phyloP scores from a whole-genome alignment of 2,329 filamentous ascomycete genomes.

The Hypoxylon sp. region DNA sequence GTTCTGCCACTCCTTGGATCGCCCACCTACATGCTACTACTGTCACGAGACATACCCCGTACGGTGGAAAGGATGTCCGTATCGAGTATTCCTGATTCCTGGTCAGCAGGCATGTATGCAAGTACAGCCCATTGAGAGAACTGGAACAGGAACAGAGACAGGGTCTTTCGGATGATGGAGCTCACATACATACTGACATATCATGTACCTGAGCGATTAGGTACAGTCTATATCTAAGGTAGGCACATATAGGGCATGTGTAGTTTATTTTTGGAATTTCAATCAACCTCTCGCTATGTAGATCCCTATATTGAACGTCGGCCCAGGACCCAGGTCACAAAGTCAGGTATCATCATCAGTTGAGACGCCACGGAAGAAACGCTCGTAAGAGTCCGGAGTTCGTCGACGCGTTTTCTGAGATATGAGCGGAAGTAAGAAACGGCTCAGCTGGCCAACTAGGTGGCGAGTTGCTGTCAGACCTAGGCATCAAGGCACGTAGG shows the following conservation, averaged over 20 bases:
- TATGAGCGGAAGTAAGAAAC: background rate
- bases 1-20: background rate
- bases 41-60: background rate
- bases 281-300: background rate
- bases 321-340: background rate
- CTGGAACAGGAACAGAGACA: too few relatives aligned
- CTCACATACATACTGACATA: too few relatives aligned
- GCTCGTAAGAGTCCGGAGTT: background rate
- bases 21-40: background rate
- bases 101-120: background rate
- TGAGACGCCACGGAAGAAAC: background rate
- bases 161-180: background rate
- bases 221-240: too few relatives aligned
- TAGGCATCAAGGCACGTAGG: too few relatives aligned
- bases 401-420: background rate
- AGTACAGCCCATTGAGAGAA: background rate
- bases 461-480: too few relatives aligned
- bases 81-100: background rate
- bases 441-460: background rate
- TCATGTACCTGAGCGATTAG: too few relatives aligned
- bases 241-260: background rate
- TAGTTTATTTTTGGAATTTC: background rate
- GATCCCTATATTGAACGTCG: background rate
- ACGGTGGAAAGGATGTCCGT: constrained; percentile 13
- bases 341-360: background rate